phyloP scores from a whole-genome alignment of 805 yeast genomes.

The Priceomyces medius region DNA sequence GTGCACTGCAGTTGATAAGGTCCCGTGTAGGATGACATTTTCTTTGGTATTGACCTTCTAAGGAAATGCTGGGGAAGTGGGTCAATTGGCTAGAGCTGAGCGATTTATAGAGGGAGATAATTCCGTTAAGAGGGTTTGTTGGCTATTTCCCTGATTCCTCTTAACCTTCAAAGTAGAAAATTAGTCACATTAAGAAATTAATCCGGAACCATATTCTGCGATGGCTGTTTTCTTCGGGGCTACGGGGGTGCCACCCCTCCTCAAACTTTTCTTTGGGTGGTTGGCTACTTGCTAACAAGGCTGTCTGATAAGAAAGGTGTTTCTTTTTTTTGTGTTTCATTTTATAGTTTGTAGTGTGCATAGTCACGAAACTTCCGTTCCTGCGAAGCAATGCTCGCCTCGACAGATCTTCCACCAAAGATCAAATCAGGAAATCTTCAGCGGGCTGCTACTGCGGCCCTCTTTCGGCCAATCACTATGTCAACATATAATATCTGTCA shows the following conservation, averaged over 20 bases:
- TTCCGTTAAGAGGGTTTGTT: neutral
- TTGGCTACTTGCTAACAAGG: neutral
- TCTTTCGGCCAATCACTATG: neutral
- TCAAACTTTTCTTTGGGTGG: neutral
- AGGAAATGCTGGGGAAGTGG: neutral
- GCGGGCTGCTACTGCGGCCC: neutral
- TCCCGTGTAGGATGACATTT: neutral
- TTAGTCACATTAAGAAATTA: too few species aligned
- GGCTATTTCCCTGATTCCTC: too few species aligned
- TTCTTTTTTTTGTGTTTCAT: conserved; percentile 2
- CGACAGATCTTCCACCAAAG: neutral
- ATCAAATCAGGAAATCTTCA: neutral
- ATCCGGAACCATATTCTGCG: too few species aligned
- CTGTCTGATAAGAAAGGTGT: neutral
- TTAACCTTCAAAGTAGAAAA: too few species aligned
- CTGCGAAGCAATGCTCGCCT: conserved; percentile 3
- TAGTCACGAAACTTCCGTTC: conserved; percentile 2
- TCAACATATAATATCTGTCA: neutral
- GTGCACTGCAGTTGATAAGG: neutral
- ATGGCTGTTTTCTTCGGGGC: too few species aligned
- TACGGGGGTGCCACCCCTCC: neutral
- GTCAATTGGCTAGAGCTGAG: neutral
- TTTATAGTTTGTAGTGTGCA: neutral
- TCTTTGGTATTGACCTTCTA: neutral
- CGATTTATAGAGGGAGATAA: neutral